Evolutionary conservation across 2,329 filamentous ascomycete species (phyloP), one percentile per base, ranked within the genome.

Genomic region (Alternaria alternata): DNA sequence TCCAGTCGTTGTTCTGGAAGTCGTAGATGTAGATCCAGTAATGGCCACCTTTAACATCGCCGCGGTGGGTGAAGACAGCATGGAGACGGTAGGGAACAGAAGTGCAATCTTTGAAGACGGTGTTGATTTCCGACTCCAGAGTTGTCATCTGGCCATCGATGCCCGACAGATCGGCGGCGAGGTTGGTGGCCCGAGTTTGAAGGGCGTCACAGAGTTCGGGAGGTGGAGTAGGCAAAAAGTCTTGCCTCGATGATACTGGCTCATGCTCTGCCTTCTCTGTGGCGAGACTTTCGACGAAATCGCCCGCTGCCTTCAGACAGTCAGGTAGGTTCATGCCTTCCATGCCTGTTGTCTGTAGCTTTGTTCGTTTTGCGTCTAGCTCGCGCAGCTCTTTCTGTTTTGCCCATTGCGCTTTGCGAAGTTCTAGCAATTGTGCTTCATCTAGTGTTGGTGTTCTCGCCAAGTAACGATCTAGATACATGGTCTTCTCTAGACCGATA

Each of bases 21-120:
- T 98, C 95, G 73, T 89, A 91, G 65, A 99, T 96, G 86, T 94
- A 97, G 44, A 97, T 93, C 90, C 93, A 97, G 80, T 98, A 99
- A 78, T 99, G 95, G 0, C 95, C 95, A 30, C 85, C 85, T 14
- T 73, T 71, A 2, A 77, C 71, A 8, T 84, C 83, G 32, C 92
- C 92, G 20, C 91, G 89, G 76, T 99, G 95, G 70, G 97, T 94
- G 73, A 99, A 96, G 32, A 97, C 91, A 0, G 94, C 92, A 68
- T 97, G 94, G 5, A 99, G 86, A 14, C 88, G 88, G 76, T 98
- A 99, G 11, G 89, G 87, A 47, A 92, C 82, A 26, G 87, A 82
- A 43, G 85, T 84, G 71, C 89, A 85, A 53, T 87, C 85, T 4
- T 83, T 83, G 71, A 93, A 94, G 52, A 90, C 84, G 4, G 79